Evolutionary conservation across 768 basidiomycete species (phyloP), one percentile per base, ranked within the genome.

Genomic region (Trametes cinnabarina): DNA sequence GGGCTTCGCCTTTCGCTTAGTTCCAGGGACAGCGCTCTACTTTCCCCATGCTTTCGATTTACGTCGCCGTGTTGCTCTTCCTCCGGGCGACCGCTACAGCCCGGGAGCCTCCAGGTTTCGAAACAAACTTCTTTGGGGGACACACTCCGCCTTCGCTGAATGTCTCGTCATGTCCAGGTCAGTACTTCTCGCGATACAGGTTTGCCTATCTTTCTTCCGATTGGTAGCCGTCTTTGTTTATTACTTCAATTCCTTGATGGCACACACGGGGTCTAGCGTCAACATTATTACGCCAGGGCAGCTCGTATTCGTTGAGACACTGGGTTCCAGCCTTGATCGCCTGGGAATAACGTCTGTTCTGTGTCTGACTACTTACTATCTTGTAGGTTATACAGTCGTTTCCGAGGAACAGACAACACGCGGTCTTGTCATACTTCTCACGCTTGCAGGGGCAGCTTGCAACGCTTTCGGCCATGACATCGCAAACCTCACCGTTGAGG

Each of bases 391-490:
- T 63, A 71, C 72, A 6, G 68, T 90, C 19, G 64, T 69, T 15
- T 72, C 73, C 2, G 61, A 89, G 19, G 54, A 68, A 8, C 72
- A 82, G 61, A 80, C 73, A 3, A 58, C 65, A 15, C 73, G 65
- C 12, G 85, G 86, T 23, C 71, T 90, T 25, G 79, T 74, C 0
- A 87, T 86, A 25, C 73, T 76, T 17, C 72, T 90, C 4, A 70
- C 67, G 34, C 74, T 90, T 7, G 77, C 80, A 1, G 86, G 86
- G 1, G 37, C 71, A 15, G 75, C 81, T 9, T 91, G 88, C 66
- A 77, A 88, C 61, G 83, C 82, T 3, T 90, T 87, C 63, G 87
- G 87, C 3, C 71, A 63, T 1, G 88, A 90, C 62, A 72, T 88
- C 30, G 44, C 69, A 0, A 70, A 83, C 57, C 77, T 90, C 20